Conservation (phyloP, 1,284 basidiomycete genomes). For the Cryptococcus sp. region DNA sequence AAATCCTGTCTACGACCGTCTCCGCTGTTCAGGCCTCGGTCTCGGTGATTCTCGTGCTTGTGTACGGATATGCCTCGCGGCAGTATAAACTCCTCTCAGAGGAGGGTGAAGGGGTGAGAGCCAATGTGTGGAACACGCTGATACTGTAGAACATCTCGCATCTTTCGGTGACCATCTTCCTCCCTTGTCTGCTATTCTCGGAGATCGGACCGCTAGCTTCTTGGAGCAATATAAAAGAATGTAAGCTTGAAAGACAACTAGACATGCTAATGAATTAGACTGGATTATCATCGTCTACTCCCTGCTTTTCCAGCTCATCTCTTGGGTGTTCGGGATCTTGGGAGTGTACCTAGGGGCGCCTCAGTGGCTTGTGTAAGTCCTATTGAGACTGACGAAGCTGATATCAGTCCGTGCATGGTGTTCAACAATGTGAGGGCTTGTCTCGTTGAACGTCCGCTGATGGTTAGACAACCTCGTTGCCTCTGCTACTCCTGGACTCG, state of each 20-base stretch:
- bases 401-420: constrained; percentile 39
- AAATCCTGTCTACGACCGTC: constrained; percentile 27
- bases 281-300: constrained; percentile 47
- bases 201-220: constrained; percentile 50
- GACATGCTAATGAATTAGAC: constrained; percentile 21
- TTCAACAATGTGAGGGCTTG: constrained; percentile 44
- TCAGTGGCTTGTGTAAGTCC: constrained; percentile 39
- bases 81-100: constrained; percentile 28
- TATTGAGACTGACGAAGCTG: background rate
- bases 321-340: constrained; percentile 36
- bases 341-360: constrained; percentile 36
- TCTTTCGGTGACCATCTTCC: constrained; percentile 44
- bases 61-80: constrained; percentile 39
- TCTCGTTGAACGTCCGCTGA: no score
- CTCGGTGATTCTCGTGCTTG: constrained; percentile 45
- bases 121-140: background rate
- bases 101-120: constrained; percentile 38
- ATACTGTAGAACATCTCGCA: constrained; percentile 35
- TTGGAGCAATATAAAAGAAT: constrained; percentile 38
- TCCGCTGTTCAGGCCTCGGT: constrained; percentile 37
- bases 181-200: constrained; percentile 48
- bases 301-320: constrained; percentile 42
- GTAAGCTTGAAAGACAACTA: constrained; percentile 21
- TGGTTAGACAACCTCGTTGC: constrained; percentile 36
- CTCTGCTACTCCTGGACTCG: constrained; percentile 45